Percentiles rank a stretch among this genome's conserved stretches.
Evolutionary conservation across 2,329 filamentous ascomycete genomes (phyloP).

Genomic region (Trichophyton verrucosum): DNA sequence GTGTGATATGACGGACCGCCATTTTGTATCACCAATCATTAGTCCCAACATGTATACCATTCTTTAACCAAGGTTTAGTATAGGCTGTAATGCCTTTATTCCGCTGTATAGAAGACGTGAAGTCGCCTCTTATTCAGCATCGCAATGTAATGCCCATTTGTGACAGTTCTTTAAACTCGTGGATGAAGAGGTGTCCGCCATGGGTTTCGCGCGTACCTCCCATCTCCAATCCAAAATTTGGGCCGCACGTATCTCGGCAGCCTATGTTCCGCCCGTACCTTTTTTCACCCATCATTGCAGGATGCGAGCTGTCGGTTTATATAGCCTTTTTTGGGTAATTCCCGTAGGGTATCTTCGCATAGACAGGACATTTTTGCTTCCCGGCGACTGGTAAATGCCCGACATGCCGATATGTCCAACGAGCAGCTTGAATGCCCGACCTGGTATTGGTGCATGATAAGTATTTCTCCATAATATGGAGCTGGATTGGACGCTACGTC

Average conservation of each 20-base stretch:
- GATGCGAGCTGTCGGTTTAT: neutral
- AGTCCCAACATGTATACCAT: neutral
- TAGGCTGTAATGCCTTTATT: neutral
- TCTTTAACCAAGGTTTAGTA: neutral
- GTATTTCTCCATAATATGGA: neutral
- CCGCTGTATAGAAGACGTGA: neutral
- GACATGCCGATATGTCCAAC: neutral
- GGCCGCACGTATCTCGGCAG: no score
- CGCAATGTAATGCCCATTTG: no score
- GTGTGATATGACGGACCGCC: neutral
- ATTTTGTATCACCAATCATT: neutral
- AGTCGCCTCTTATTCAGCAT: no score
- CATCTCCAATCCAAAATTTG: no score
- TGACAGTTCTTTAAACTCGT: no score
- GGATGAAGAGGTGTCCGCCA: no score
- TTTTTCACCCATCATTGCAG: no score
- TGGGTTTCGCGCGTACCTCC: no score
- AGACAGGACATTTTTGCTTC: neutral
- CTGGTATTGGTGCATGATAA: neutral
- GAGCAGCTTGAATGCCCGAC: neutral
- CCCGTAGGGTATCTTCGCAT: neutral
- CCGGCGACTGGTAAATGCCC: neutral
- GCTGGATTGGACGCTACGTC: no score
- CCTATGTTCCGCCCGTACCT: neutral
- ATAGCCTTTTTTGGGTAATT: neutral